Base-by-base conservation (phyloP, 2,329 filamentous ascomycete species). In the Didymella segeticola region DNA sequence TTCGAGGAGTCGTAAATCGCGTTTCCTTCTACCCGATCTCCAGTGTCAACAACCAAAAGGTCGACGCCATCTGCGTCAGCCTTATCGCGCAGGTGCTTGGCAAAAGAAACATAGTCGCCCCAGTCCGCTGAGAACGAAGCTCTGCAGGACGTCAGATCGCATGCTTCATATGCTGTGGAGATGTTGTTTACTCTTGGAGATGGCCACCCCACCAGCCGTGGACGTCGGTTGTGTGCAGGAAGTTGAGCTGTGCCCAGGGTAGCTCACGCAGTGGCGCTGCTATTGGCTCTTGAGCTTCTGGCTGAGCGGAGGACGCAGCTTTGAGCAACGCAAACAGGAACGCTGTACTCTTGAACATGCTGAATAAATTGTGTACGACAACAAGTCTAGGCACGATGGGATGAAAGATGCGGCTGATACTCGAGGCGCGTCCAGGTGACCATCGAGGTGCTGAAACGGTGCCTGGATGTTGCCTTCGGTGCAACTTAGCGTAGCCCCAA, bases 191-290 rank as follows among this genome's bases (percentile, higher is more conserved):
- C 88, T 99, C 95, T 79, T 93, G 88, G 5, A 98, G 78, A 80
- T 99, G 95, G 1, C 95, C 95, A 9, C 86, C 91, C 70, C 96
- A 88, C 95, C 95, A 99, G 66, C 95, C 93, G 77, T 98, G 95
- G 4, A 90, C 95, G 73, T 98, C 79, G 29, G 95, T 98, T 0
- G 95, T 98, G 48, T 74, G 93, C n/a, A 99, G 68, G 66, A 81
- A 96, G 80, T 98, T 98, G 69, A 98, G 83, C 73, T 96, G 89
- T n/a, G 90, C 93, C 91, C 93, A 97, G 66, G 86, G 84, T 47
- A 99, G 82, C 63, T 91, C 84, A 67, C 93, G 88, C 76, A 98
- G 85, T 38, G 92, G 93, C 49, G 89, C 91, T 52, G 86, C 83
- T 49, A 93, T 83, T 7, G 95, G 91, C 33, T 83, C 77, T n/a